Base-by-base conservation (phyloP, 2,329 filamentous ascomycete genomes). In the Ophiocordyceps robertsii region DNA sequence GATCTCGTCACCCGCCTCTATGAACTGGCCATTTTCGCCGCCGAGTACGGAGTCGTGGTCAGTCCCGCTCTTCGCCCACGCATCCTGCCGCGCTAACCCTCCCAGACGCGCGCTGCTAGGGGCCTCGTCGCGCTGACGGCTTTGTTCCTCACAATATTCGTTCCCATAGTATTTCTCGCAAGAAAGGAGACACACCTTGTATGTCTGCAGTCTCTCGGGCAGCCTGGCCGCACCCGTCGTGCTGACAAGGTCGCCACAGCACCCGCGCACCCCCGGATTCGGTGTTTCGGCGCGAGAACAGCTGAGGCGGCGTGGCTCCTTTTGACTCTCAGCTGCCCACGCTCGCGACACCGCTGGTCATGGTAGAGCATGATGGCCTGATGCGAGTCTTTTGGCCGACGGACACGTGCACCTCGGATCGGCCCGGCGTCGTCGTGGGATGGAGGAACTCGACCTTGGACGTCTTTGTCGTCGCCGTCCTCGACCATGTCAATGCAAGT, bases 351-450 rank as follows among this genome's bases (percentile, higher is more conserved):
- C 53, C 52, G 53, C 57, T 58, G 66, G 74, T 71, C 72, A 81
- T 81, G 77, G 69, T 75, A 69, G 75, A 77, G 67, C 72, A 79
- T 72, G 77, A 92, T 85, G 89, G 85, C 57, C 72, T 96, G 70
- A 87, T 96, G 81, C 87, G 92, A 70, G 81, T 98, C 68, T 96
- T 98, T 69, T 98, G 92, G 92, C 93, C 92, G 56, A 84, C 84
- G 56, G 89, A 94, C 66, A 79, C 86, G 56, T 73, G 76, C 43
- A 74, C 72, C 61, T 84, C 81, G 43, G 75, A 78, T 51, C 71
- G 76, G 44, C 77, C 86, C 36, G 92, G 90, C 37, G 84, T 95
- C 46, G 79, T 98, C 49, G 84, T 98, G 38, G 92, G 92, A 56
- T 98, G 90, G 87, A 80, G 84, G 55, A 98, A 98, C 62, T 95